Conservation (phyloP, 257 asterid species). For the Knoxia roxburghii region DNA sequence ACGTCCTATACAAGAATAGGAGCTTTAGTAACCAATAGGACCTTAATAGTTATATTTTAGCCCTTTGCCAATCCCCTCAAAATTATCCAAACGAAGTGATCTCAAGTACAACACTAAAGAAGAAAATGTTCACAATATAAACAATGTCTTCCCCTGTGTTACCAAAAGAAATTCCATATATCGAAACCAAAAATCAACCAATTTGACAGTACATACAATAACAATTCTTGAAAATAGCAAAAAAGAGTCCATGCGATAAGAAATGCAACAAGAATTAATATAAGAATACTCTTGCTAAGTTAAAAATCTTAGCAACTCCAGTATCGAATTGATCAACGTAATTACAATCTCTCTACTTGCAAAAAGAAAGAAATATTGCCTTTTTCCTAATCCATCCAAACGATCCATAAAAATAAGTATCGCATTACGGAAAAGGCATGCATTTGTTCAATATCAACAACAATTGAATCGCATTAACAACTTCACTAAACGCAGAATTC, state of each 20-base stretch:
- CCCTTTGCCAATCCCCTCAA: background rate
- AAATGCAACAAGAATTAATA: background rate
- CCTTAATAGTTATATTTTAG: background rate
- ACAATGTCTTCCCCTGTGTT: too few species aligned
- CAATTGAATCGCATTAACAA: background rate
- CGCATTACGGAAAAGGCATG: background rate
- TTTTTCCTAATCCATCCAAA: background rate
- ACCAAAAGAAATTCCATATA: background rate
- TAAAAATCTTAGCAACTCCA: background rate
- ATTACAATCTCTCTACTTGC: background rate
- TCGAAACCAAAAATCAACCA: background rate
- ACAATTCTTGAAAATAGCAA: background rate
- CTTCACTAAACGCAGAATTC: background rate
- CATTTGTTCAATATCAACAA: background rate
- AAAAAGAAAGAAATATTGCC: background rate
- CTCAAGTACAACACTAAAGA: background rate
- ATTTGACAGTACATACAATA: background rate
- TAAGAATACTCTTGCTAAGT: background rate
- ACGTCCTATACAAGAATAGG: constrained; percentile 20
- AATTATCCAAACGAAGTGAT: background rate
- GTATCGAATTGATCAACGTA: background rate
- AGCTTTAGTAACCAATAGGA: background rate
- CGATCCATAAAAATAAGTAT: background rate
- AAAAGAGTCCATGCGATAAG: background rate
- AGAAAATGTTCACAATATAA: background rate